A percentile compares a stretch with the other conserved stretches of the same genome.
These are phyloP conservation scores for Mortierella sp. DNA, from an alignment of 371 early-diverging fungal species.

Conservation along the genomic window DNA sequence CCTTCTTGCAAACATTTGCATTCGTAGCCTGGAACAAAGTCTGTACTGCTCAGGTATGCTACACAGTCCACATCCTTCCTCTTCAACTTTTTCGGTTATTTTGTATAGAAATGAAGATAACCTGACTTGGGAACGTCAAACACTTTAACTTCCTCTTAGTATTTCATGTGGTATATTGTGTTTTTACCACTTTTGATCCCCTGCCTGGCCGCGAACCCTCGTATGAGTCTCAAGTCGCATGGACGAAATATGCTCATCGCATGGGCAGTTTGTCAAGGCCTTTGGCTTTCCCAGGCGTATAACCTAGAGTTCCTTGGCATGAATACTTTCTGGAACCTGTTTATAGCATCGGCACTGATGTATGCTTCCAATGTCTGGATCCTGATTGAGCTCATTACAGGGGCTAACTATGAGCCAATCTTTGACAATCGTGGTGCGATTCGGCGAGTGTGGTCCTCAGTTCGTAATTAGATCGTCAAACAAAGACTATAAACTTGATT, in stretches of 20 bases:
- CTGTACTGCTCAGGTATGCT: conserved; percentile 92
- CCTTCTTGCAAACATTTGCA: conserved; percentile 93
- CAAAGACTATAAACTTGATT: too few species aligned
- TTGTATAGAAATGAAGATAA: neutral
- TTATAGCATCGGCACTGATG: conserved; percentile 79
- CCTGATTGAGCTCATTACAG: conserved; percentile 69
- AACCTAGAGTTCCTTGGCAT: conserved; percentile 88
- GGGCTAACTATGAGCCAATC: conserved; percentile 67
- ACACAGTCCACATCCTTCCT: neutral
- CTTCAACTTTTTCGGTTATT: neutral
- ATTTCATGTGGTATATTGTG: conserved; percentile 98
- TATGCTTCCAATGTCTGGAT: conserved; percentile 80
- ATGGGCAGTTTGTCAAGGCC: conserved; percentile 83
- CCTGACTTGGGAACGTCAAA: neutral
- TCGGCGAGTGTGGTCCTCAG: conserved; percentile 65
- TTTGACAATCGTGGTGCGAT: conserved; percentile 66
- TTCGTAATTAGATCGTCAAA: neutral
- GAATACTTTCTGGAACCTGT: conserved; percentile 83
- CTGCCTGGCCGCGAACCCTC: conserved; percentile 63
- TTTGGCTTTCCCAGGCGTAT: conserved; percentile 90
- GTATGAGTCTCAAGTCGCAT: conserved; percentile 60
- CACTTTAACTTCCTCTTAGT: conserved; percentile 63
- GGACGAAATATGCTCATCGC: conserved; percentile 71
- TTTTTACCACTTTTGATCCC: conserved; percentile 90
- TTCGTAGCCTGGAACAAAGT: conserved; percentile 98